A percentile compares a stretch with the other conserved stretches of the same genome.
Conservation (phyloP, 1,284 basidiomycete genomes). For the Naganishia albida region DNA sequence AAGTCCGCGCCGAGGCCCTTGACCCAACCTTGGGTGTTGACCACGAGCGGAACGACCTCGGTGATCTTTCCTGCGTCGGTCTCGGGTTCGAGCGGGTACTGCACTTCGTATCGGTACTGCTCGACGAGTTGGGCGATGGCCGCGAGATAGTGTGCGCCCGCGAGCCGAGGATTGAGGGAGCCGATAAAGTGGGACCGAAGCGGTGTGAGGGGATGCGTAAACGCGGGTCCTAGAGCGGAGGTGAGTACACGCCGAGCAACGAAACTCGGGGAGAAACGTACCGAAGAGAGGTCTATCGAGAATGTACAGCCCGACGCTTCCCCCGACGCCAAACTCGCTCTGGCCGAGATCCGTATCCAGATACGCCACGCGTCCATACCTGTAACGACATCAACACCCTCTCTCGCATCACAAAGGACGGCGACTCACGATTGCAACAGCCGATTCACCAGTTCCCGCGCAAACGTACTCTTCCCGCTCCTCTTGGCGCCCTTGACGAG, state of each 20-base stretch:
- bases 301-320: conserved; percentile 77
- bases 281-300: conserved; percentile 70
- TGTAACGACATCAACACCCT: conserved; percentile 40
- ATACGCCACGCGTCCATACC: conserved; percentile 75
- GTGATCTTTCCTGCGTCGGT: conserved; percentile 48
- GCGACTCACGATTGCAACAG: conserved; percentile 59
- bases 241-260: not conserved
- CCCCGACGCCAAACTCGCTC: conserved; percentile 87
- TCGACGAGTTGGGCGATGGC: conserved; percentile 69
- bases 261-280: conserved; percentile 49
- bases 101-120: conserved; percentile 70
- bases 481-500: conserved; percentile 83
- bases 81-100: conserved; percentile 55
- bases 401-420: no score
- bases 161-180: conserved; percentile 71
- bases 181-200: conserved; percentile 81
- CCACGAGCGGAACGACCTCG: conserved; percentile 74
- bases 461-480: conserved; percentile 85
- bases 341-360: conserved; percentile 93
- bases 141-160: conserved; percentile 75
- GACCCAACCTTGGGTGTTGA: conserved; percentile 97
- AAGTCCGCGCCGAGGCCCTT: conserved; percentile 91
- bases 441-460: conserved; percentile 71
- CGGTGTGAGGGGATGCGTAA: conserved; percentile 74
- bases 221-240: conserved; percentile 67